Base-by-base conservation (phyloP, 208 protist species). In the Acanthamoeba castellanii region DNA sequence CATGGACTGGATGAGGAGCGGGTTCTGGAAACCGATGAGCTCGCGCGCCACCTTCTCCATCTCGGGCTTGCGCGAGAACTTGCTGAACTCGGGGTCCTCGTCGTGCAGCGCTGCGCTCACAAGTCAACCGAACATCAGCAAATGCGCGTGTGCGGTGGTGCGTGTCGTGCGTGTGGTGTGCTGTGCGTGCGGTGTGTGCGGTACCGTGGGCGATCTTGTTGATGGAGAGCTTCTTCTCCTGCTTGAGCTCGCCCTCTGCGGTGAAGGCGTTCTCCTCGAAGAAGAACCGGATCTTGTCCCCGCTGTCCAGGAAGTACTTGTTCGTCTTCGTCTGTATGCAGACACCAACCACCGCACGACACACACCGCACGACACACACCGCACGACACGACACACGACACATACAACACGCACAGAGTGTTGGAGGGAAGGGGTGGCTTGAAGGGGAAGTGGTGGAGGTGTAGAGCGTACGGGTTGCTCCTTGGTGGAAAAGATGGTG, bases 181-280 rank as follows among this genome's bases (percentile, higher is more conserved):
- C 25, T 57, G 50, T 82, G 47, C 6, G 5, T 8, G 70, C 18
- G 42, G 27, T 34, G 20, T 34, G 55, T 45, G 20, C 25, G 22
- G 61, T 92, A 95, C 92, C 97, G 94, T 98, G 97, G 32, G 97
- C 97, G 34, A 97, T 88, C 64, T 97, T 98, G 96, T 97, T 97
- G 16, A 98, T 92, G 34, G 95, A 94, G 9, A 95, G 81, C 32
- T 90, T 55, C 52, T 96, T 97, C 16, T 92, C 90, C 25, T 97
- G 95, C 20, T 68, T 76, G 30, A 95, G 92, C 66, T 98, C 94
- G 34, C 57, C 84, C 18, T 89, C 4, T 20, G 96, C 93, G 42
- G 95, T 89, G 30, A 97, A 50, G 30, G 97, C 97, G 50, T 84
- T 95, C 27, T 89, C 61, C 74, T 98, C 97, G 78, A 98, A 97